These are phyloP conservation scores for Cyclotella baltica DNA, from an alignment of 108 stramenopile species.

Conservation along the genomic window DNA sequence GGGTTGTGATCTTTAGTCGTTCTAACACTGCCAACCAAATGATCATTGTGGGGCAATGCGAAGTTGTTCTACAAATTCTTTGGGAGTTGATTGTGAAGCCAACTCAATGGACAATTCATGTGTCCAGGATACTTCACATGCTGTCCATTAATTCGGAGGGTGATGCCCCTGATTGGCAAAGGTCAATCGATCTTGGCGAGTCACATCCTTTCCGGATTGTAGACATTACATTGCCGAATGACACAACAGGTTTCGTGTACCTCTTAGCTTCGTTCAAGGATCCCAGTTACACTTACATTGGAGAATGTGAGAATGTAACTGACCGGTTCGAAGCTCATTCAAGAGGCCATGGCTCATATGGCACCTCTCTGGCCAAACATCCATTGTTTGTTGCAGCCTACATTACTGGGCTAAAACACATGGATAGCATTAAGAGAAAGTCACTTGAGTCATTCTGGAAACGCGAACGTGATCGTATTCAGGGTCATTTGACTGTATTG, in stretches of 20 bases:
- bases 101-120: neutral
- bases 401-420: neutral
- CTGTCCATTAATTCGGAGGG: neutral
- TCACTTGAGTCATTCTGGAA: neutral
- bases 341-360: neutral
- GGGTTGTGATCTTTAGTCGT: neutral
- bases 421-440: neutral
- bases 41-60: neutral
- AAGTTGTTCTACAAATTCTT: neutral
- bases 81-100: neutral
- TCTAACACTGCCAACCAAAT: neutral
- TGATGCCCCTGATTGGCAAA: neutral
- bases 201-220: neutral
- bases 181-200: neutral
- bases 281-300: neutral
- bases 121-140: neutral
- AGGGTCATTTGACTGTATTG: neutral
- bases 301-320: neutral
- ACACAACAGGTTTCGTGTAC: neutral
- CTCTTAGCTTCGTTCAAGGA: neutral
- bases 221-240: neutral
- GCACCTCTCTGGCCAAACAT: neutral
- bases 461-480: neutral
- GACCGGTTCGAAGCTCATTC: neutral
- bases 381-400: neutral